Evolutionary conservation across 306 rosid genomes (phyloP).

Genomic region (Cucumis hystrix): DNA sequence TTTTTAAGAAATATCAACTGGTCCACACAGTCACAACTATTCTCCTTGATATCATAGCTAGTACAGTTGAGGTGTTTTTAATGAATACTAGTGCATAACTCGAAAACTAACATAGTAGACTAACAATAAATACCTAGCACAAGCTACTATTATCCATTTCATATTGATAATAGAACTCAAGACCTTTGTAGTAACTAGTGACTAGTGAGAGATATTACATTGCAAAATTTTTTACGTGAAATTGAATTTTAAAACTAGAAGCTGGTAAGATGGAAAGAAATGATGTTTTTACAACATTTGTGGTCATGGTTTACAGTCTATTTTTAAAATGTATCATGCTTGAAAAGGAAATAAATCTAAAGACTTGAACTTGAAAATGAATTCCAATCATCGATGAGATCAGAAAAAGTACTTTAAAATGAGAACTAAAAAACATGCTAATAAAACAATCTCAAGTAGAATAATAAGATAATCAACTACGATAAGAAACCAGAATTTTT

Average conservation of each 20-base stretch:
- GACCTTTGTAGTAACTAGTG: not conserved
- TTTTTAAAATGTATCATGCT: not conserved
- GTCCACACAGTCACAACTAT: not conserved
- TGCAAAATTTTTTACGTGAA: not conserved
- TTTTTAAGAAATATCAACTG: not conserved
- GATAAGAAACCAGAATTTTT: slow-evolving; percentile 22
- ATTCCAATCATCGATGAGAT: not conserved
- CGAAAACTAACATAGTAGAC: not conserved
- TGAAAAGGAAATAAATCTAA: not conserved
- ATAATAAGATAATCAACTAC: not conserved
- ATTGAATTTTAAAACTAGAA: not conserved
- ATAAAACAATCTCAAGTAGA: not conserved
- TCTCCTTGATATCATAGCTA: not conserved
- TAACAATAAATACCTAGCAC: not conserved
- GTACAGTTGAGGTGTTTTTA: not conserved
- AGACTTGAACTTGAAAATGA: not conserved
- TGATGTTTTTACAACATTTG: not conserved
- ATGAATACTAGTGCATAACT: not conserved
- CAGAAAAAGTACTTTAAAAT: not conserved
- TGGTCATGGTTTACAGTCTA: not conserved
- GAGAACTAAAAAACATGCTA: not conserved
- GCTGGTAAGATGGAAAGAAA: not conserved
- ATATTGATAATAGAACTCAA: not conserved
- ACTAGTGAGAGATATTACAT: not conserved
- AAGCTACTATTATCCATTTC: not conserved